Base-by-base conservation (phyloP, 805 yeast genomes). In the Ogataea degrootiae region DNA sequence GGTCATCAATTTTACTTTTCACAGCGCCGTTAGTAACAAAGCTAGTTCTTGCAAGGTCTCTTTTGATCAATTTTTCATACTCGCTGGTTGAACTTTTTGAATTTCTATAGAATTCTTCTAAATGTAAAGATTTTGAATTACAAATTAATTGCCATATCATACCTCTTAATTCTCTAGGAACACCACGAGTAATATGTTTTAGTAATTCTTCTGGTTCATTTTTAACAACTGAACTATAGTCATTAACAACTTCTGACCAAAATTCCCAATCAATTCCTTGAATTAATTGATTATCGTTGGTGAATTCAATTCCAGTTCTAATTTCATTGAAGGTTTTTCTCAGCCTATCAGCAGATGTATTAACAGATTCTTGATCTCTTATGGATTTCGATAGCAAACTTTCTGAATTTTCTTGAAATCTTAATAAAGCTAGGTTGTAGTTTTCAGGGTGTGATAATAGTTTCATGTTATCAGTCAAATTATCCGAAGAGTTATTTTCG, bases 71-170 rank as follows among this genome's bases (percentile, higher is more conserved):
- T 54, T 82, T 80, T 53, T 86, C 96, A 65, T 81, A 89, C 15
- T 79, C 74, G 15, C 86, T 79, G 8, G 73, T 60, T 45, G 73
- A 71, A 37, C 70, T 77, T 50, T 77, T 72, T 14, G 67, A 55
- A 43, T 71, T 71, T 38, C 72, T 62, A 63, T 79, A 86, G 39
- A 80, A 73, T 51, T 82, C 87, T 51, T 79, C 84, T 44, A 82
- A 65, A 43, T 76, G 74, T 29, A 77, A 70, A 34, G 85, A 80
- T 58, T 91, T 91, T 8, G 96, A 84, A 52, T 82, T 79, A 16
- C 96, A 77, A 47, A 90, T 83, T 43, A 89, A 72, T 68, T 91
- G 97, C 99, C 99, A 92, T 19, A 92, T 77, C 54, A 91, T 82
- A 2, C 97, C 96, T 53, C 98, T 73, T 43, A 92, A 74, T 53